These are phyloP conservation scores for Candida smagusa DNA, from an alignment of 1,139 yeast genomes.

Conservation along the genomic window DNA sequence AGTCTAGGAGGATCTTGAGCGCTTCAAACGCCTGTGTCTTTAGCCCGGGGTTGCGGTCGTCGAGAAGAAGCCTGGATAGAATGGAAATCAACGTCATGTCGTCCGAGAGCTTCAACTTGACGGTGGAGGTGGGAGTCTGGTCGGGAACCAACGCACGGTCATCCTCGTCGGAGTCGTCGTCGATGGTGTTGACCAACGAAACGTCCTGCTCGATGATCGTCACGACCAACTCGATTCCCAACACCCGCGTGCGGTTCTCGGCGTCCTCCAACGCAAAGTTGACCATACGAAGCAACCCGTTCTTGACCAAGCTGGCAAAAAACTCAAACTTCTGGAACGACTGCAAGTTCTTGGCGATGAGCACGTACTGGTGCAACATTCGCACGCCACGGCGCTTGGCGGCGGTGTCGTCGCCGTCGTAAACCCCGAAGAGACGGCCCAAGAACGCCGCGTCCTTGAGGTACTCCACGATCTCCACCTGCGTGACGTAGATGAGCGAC, in stretches of 20 bases:
- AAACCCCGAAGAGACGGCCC: slow-evolving; percentile 55
- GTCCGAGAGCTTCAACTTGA: slow-evolving; percentile 39
- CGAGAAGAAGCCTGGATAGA: slow-evolving; percentile 57
- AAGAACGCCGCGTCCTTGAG: slow-evolving; percentile 54
- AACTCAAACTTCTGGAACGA: slow-evolving; percentile 62
- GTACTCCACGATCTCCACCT: slow-evolving; percentile 65
- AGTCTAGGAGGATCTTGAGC: slow-evolving; percentile 65
- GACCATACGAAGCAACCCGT: slow-evolving; percentile 69
- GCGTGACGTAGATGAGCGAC: slow-evolving; percentile 65
- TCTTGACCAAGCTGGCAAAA: slow-evolving; percentile 59
- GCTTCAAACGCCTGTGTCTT: slow-evolving; percentile 86
- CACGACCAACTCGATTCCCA: slow-evolving; percentile 81
- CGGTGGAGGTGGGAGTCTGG: slow-evolving; percentile 4
- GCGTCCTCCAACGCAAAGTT: slow-evolving; percentile 64
- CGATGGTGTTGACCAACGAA: slow-evolving; percentile 50
- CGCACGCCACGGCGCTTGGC: slow-evolving; percentile 66
- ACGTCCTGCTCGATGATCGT: slow-evolving; percentile 85
- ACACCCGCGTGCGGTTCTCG: slow-evolving; percentile 51
- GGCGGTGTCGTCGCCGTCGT: slow-evolving; percentile 21
- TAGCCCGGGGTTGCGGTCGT: slow-evolving; percentile 67
- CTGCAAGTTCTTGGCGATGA: slow-evolving; percentile 69
- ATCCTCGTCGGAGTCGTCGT: slow-evolving; percentile 17
- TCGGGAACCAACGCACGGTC: too few relatives aligned
- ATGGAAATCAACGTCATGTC: slow-evolving; percentile 64
- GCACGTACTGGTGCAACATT: slow-evolving; percentile 76